Evolutionary conservation across 2,329 filamentous ascomycete species (phyloP).

Genomic region (Raffaelea arxii): DNA sequence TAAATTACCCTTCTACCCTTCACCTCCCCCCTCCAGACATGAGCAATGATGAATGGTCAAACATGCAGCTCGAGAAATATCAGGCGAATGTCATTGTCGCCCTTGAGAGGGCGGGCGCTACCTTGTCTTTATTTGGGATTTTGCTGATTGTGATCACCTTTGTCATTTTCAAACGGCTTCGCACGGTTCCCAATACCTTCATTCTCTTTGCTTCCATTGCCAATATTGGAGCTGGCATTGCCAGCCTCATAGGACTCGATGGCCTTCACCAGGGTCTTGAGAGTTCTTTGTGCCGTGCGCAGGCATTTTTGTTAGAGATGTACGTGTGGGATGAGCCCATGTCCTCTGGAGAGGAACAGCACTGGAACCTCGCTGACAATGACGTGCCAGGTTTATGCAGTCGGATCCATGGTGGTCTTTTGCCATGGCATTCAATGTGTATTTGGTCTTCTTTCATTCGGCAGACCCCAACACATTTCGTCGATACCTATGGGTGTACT

Average conservation of each 20-base stretch:
- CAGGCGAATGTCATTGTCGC: slow-evolving; percentile 33
- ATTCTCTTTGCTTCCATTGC: slow-evolving; percentile 52
- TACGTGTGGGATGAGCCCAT: too few relatives aligned
- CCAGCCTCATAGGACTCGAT: slow-evolving; percentile 61
- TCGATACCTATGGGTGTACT: slow-evolving; percentile 63
- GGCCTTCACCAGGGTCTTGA: slow-evolving; percentile 45
- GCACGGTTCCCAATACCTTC: slow-evolving; percentile 52
- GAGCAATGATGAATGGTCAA: slow-evolving; percentile 6
- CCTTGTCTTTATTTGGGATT: slow-evolving; percentile 41
- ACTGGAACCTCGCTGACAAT: too few relatives aligned
- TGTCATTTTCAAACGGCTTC: slow-evolving; percentile 37
- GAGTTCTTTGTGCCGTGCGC: slow-evolving; percentile 50
- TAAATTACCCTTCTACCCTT: too few relatives aligned
- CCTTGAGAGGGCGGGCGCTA: slow-evolving; percentile 44
- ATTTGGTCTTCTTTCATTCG: slow-evolving; percentile 56
- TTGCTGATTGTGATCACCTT: slow-evolving; percentile 43
- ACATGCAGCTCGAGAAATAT: slow-evolving; percentile 19
- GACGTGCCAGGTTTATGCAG: slow-evolving; percentile 69
- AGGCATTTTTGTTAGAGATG: slow-evolving; percentile 56
- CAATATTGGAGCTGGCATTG: slow-evolving; percentile 50
- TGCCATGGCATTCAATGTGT: slow-evolving; percentile 76
- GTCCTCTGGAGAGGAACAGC: too few relatives aligned
- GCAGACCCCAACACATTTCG: slow-evolving; percentile 57
- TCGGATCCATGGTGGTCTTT: slow-evolving; percentile 70
- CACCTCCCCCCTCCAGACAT: background rate